These are phyloP conservation scores for Perilla frutescens DNA, from an alignment of 257 asterid genomes.

Conservation along the genomic window DNA sequence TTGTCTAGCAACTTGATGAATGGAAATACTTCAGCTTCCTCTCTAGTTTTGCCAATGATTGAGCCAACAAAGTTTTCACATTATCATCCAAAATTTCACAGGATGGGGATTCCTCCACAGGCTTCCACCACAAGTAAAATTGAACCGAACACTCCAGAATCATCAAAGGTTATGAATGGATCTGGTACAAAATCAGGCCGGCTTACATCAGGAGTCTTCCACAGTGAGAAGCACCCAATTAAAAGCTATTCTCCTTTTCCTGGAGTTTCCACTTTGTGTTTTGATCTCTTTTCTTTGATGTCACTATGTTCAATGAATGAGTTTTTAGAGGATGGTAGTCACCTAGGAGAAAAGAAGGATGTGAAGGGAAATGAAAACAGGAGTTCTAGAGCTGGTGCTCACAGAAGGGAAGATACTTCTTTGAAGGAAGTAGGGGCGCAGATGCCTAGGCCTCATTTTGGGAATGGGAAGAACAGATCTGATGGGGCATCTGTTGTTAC, in stretches of 20 bases:
- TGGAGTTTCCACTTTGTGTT: conserved; percentile 77
- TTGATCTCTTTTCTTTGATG: conserved; percentile 82
- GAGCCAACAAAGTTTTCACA: conserved; percentile 62
- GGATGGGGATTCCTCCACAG: conserved; percentile 47
- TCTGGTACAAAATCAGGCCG: conserved; percentile 42
- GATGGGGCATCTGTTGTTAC: conserved; percentile 45
- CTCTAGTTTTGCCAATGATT: conserved; percentile 59
- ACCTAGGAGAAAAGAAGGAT: conserved; percentile 40
- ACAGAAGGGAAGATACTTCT: conserved; percentile 40
- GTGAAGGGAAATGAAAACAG: conserved; percentile 48
- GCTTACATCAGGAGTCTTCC: conserved; percentile 47
- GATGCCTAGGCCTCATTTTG: conserved; percentile 46
- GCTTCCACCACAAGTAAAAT: conserved; percentile 37
- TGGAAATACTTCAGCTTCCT: conserved; percentile 85
- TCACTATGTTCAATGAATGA: conserved; percentile 69
- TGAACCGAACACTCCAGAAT: conserved; percentile 37
- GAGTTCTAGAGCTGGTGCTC: conserved; percentile 46
- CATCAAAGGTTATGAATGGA: conserved; percentile 45
- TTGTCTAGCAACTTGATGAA: conserved; percentile 46
- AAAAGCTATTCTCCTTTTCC: conserved; percentile 92
- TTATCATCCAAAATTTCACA: conserved; percentile 42
- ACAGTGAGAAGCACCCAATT: conserved; percentile 63
- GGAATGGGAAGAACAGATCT: conserved; percentile 40
- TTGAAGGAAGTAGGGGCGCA: conserved; percentile 43
- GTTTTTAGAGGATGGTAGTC: conserved; percentile 40